phyloP scores from a whole-genome alignment of 192 early-diverging fungal species.

The Umbelopsis ramanniana region DNA sequence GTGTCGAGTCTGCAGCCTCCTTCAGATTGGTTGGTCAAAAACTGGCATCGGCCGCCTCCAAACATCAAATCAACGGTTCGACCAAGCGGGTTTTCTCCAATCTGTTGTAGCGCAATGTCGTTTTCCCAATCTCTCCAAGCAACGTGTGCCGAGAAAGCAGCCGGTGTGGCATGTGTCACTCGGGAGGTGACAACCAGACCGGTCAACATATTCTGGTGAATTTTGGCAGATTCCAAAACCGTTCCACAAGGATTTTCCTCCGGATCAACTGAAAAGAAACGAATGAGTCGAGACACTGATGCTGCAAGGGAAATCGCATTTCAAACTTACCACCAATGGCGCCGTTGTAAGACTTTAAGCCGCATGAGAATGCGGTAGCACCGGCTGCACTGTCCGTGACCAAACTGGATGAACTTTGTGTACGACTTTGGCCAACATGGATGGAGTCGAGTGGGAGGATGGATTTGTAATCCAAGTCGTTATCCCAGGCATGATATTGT shows the following conservation, averaged over 20 bases:
- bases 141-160: slow-evolving; percentile 59
- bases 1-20: slow-evolving; percentile 49
- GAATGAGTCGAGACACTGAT: background rate
- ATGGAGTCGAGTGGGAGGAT: slow-evolving; percentile 52
- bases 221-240: slow-evolving; percentile 63
- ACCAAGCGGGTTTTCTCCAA: slow-evolving; percentile 44
- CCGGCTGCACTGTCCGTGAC: slow-evolving; percentile 68
- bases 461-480: slow-evolving; percentile 17
- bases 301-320: background rate
- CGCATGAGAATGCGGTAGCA: slow-evolving; percentile 63
- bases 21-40: slow-evolving; percentile 39
- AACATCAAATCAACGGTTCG: slow-evolving; percentile 54
- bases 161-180: slow-evolving; percentile 66
- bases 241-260: slow-evolving; percentile 56
- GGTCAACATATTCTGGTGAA: slow-evolving; percentile 45
- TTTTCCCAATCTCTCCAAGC: slow-evolving; percentile 57
- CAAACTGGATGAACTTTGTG: slow-evolving; percentile 50
- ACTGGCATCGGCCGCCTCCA: slow-evolving; percentile 57
- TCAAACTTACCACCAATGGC: slow-evolving; percentile 47
- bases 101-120: slow-evolving; percentile 53
- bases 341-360: slow-evolving; percentile 56
- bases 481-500: slow-evolving; percentile 37
- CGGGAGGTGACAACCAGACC: slow-evolving; percentile 63
- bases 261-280: slow-evolving; percentile 31
- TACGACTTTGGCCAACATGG: slow-evolving; percentile 53